Base-by-base conservation (phyloP, 2,329 filamentous ascomycete species). In the Xylariales sp. region DNA sequence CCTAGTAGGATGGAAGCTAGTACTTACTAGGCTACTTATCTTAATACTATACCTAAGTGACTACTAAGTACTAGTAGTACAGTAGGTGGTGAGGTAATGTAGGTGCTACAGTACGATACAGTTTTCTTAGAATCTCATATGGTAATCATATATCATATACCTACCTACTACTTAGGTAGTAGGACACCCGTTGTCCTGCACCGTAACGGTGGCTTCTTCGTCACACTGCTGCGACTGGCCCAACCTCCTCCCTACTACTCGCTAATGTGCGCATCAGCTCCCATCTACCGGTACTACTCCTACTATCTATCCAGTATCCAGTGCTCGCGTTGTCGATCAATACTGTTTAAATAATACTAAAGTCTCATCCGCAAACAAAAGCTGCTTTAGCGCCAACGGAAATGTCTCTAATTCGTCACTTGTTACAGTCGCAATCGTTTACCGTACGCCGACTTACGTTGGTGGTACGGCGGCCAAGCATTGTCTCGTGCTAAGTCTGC, bases 301-400 rank as follows among this genome's bases (percentile, higher is more conserved):
- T 23, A 23, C 23, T 23, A 23, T 23, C 23, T 55, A 45, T n/a
- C 36, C 36, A 50, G 45, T n/a, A 6, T 41, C 36, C 34, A 53
- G 36, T 52, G 7, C 57, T 62, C 57, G 23, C n/a, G 4, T 48
- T 46, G 62, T 65, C 52, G 57, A 68, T 65, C 57, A 41, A 28
- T 41, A 57, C 48, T 23, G 34, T 55, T 52, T 14, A 43, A 45
- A 55, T 16, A 32, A 32, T 49, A 32, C 45, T 28, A 18, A 45
- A 28, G 54, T 66, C 43, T 64, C 43, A 61, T 66, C 50, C 58
- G 34, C 48, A 12, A 45, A 57, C 48, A 61, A 64, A 64, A 32
- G 50, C 48, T 46, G 43, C n/a, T 57, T 65, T 63, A 57, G 69
- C 64, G 69, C 69, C 57, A 67, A 48, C 45, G 18, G 34, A 48